Evolutionary conservation across 306 rosid species (phyloP), one percentile per base, ranked within the genome.

Genomic region (Trifolium fragiferum): DNA sequence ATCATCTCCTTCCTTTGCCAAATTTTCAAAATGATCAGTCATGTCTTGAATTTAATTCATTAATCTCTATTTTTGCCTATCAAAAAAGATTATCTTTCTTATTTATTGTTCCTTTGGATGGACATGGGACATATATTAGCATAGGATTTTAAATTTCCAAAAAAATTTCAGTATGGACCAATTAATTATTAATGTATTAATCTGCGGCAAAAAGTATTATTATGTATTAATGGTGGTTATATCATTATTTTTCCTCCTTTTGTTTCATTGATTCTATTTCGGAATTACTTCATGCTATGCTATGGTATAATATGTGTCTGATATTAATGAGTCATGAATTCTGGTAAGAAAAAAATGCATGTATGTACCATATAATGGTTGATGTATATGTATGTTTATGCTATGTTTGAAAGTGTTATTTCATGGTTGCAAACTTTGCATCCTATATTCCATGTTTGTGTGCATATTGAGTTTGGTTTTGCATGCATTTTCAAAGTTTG

Each of bases 21-120:
- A 84, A 87, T 21, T 80, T 63, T 78, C 91, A 4, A 83, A 89
- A 47, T 83, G 88, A 90, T 70, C 40, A 14, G 73, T 12, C 49
- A 75, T 65, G 18, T 77, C 18, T 33, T 5, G 14, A 51, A 30
- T 49, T 69, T 69, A 10, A 53, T 62, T 21, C 14, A 76, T 73
- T 59, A 15, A 47, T 66, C 67, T 77, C 5, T 40, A 8, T 3
- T 40, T 10, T 40, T 40, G 44, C 11, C 44, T 40, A 40, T 40
- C 11, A 40, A 10, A 40, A 40, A 40, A 40, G 3, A 33, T 4
- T 13, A 11, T 19, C 27, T 44, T 16, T 6, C 7, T 0, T 6
- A 14, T 49, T 10, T 33, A 10, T 38, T 32, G 2, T 0, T 37
- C 69, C 14, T 51, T 51, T 12, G 35, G 85, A 60, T 65, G 59